A percentile compares a stretch with the other conserved stretches of the same genome.
Conservation (phyloP, 1,284 basidiomycete genomes). For the Mycosarcoma mackinlayi region DNA sequence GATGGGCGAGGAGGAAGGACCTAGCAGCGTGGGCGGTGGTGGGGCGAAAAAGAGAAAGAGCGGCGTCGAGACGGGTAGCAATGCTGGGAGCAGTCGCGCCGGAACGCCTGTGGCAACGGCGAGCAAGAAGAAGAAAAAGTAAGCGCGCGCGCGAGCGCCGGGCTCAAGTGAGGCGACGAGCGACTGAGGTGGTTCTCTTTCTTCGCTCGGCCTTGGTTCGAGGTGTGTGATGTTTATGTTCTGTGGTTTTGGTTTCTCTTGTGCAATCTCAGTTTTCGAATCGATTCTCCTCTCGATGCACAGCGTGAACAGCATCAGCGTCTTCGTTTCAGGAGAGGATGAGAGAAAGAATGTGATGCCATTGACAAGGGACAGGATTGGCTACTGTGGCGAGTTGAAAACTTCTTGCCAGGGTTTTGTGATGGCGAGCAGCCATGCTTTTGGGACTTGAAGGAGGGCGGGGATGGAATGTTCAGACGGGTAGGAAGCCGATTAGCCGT, state of each 20-base stretch:
- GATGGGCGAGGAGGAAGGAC: constrained; percentile 71
- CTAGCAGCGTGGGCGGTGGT: constrained; percentile 3
- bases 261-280: too few species aligned
- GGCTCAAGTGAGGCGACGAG: constrained; percentile 1
- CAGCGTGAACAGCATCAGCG: too few species aligned
- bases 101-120: constrained; percentile 20
- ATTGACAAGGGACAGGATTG: neutral
- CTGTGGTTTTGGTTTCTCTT: too few species aligned
- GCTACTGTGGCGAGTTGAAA: too few species aligned
- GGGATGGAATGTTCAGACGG: too few species aligned
- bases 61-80: constrained; percentile 22
- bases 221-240: constrained; percentile 1
- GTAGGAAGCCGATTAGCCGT: constrained; percentile 8
- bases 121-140: constrained; percentile 38
- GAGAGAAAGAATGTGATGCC: neutral
- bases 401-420: too few species aligned
- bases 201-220: neutral
- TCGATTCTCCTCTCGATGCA: too few species aligned
- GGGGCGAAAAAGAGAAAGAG: constrained; percentile 22
- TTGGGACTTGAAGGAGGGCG: too few species aligned
- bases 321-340: too few species aligned
- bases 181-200: neutral
- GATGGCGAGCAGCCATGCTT: too few species aligned
- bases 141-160: too few species aligned
- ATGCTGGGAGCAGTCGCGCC: constrained; percentile 25